Conservation (phyloP, 1,284 basidiomycete genomes). For the Hypsizygus ulmarius region DNA sequence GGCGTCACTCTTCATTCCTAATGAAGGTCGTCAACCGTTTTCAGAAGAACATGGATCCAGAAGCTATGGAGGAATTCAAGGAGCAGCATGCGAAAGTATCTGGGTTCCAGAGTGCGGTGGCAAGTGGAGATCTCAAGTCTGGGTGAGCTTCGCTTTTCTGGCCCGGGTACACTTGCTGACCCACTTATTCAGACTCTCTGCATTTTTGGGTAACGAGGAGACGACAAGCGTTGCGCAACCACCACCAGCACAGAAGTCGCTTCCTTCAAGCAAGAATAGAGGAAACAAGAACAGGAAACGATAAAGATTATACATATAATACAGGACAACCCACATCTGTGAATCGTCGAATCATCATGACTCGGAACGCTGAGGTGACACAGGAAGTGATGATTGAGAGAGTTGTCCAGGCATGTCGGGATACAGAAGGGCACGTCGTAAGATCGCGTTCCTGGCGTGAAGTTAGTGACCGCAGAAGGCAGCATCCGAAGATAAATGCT, state of each 20-base stretch:
- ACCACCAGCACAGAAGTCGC: background rate
- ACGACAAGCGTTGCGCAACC: background rate
- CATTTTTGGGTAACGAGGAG: constrained; percentile 14
- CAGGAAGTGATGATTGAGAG: constrained; percentile 5
- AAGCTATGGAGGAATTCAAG: constrained; percentile 68
- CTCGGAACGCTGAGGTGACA: constrained; percentile 4
- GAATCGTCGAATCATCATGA: constrained; percentile 4
- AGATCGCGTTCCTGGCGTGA: constrained; percentile 49
- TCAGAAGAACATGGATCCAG: constrained; percentile 80
- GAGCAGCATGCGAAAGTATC: constrained; percentile 63
- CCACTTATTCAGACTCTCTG: constrained; percentile 38
- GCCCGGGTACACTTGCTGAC: constrained; percentile 12
- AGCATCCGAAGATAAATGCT: constrained; percentile 11
- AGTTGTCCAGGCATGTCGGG: constrained; percentile 25
- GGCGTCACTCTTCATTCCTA: constrained; percentile 2
- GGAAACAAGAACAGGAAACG: constrained; percentile 20
- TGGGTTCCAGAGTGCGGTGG: constrained; percentile 55
- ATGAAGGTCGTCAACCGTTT: constrained; percentile 8
- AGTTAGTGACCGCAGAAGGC: constrained; percentile 8
- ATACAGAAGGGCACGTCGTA: constrained; percentile 56
- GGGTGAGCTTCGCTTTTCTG: constrained; percentile 37
- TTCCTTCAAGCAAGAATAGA: constrained; percentile 12
- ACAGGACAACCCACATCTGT: background rate
- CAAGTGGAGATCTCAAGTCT: constrained; percentile 56
- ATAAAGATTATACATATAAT: constrained; percentile 8